These are phyloP conservation scores for Pinus albicaulis DNA, from an alignment of 75 land plant genomes.

Conservation along the genomic window DNA sequence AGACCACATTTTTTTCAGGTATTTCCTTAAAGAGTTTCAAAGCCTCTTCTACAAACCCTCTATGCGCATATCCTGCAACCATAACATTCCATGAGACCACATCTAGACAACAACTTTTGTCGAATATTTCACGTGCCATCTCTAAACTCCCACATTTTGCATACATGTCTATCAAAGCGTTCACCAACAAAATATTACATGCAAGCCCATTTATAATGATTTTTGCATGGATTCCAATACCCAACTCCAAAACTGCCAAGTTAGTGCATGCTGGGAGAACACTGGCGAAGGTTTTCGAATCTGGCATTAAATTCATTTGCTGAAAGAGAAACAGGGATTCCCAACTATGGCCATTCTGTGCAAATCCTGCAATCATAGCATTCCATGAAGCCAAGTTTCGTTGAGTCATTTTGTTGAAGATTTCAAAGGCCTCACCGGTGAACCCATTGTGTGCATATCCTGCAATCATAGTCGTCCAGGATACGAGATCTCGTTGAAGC, in stretches of 20 bases:
- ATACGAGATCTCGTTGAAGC: constrained; percentile 1
- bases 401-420: not conserved
- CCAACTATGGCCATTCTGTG: not conserved
- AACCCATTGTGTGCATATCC: constrained; percentile 1
- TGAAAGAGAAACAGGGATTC: not conserved
- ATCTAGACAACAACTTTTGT: not conserved
- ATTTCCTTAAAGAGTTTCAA: constrained; percentile 32
- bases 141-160: not conserved
- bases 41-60: constrained; percentile 41
- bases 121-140: not conserved
- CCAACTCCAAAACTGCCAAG: not conserved
- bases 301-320: not conserved
- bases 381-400: not conserved
- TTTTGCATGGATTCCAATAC: constrained; percentile 1
- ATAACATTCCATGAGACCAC: constrained; percentile 8
- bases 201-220: not conserved
- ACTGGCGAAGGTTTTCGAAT: constrained; percentile 2
- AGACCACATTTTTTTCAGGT: constrained; percentile 8
- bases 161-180: constrained; percentile 1
- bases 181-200: not conserved
- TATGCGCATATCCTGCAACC: constrained; percentile 44
- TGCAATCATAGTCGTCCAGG: constrained; percentile 6
- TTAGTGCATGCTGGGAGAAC: not conserved
- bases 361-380: constrained; percentile 2
- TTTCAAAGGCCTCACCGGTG: not conserved